Base-by-base conservation (phyloP, 2,329 filamentous ascomycete species). In the Cladosporium sp. region DNA sequence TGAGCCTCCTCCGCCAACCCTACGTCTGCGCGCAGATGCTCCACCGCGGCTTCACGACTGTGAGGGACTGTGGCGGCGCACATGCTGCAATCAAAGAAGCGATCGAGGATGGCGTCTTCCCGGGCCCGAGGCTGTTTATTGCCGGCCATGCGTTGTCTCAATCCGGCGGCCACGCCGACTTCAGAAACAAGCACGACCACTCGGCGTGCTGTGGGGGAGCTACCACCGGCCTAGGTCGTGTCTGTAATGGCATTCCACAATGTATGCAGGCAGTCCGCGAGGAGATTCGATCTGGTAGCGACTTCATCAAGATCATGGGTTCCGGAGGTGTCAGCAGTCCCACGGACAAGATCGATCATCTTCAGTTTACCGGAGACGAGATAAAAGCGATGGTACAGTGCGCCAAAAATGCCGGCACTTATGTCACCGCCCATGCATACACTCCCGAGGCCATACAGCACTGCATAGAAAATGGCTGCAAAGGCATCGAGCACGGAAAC, bases 231-330 rank as follows among this genome's bases (percentile, higher is more conserved):
- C 57, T 74, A 1, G 73, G 72, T 1, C 63, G 70, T 9, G 61
- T 80, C 1, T 73, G 70, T 38, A 75, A 81, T 58, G 77, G 78
- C 3, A 76, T 79, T 0, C 65, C 75, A 0, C 74, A 75, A 33
- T 81, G 78, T 54, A 68, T 77, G 42, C 68, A 69, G 13, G 72
- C 66, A 5, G 70, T 73, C 0, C 69, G 79, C 4, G 76, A 80
- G 40, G 72, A 81, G 59, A 63, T 82, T 1, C 71, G 79, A 1
- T 69, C 64, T 3, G 79, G 79, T 1, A 74, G 77, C 1, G 76
- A 82, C 58, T 81, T 81, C 56, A 74, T 83, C 64, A 82, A 82
- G 63, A 77, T 82, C 57, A 81, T 81, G 77, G 71, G 68, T 1
- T 72, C 73, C 5, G 78, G 80, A 1, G 79, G 79, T 9, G 77